A percentile compares a stretch with the other conserved stretches of the same genome.
These are phyloP conservation scores for Termitomyces sp. DNA, from an alignment of 768 basidiomycete genomes.

Conservation along the genomic window DNA sequence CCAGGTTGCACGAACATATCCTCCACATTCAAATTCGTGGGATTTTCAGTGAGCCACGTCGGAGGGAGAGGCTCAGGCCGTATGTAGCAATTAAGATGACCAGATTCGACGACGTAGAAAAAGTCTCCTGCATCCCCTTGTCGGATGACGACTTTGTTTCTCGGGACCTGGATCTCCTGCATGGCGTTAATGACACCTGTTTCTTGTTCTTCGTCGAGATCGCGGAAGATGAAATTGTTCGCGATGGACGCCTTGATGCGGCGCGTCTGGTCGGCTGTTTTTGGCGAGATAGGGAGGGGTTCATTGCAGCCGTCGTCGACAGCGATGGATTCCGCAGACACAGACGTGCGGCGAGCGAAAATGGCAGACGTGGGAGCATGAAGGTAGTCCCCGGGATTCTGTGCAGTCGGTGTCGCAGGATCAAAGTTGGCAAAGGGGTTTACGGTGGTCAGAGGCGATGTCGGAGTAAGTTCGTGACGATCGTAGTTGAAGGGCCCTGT, in stretches of 20 bases:
- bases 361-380: conserved; percentile 70
- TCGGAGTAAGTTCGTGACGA: conserved; percentile 54
- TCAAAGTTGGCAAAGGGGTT: conserved; percentile 53
- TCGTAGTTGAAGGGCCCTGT: conserved; percentile 59
- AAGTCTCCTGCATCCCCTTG: conserved; percentile 97
- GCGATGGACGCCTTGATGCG: conserved; percentile 86
- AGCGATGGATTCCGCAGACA: conserved; percentile 94
- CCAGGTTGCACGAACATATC: conserved; percentile 60
- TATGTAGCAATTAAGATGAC: conserved; percentile 80
- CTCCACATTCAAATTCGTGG: conserved; percentile 30
- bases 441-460: conserved; percentile 49
- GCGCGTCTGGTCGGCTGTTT: conserved; percentile 77
- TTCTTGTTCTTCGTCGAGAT: conserved; percentile 95
- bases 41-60: conserved; percentile 44
- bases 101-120: conserved; percentile 95
- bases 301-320: conserved; percentile 64
- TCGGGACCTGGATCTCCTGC: conserved; percentile 72
- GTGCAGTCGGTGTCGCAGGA: conserved; percentile 38
- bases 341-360: conserved; percentile 88
- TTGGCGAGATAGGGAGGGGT: conserved; percentile 69
- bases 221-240: conserved; percentile 91
- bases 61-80: conserved; percentile 62
- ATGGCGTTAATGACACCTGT: conserved; percentile 91
- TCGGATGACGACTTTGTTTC: conserved; percentile 87
- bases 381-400: conserved; percentile 59